Evolutionary conservation across 805 yeast genomes (phyloP), one percentile per base, ranked within the genome.

Genomic region (Sugiyamaella boreocaroliniensis): DNA sequence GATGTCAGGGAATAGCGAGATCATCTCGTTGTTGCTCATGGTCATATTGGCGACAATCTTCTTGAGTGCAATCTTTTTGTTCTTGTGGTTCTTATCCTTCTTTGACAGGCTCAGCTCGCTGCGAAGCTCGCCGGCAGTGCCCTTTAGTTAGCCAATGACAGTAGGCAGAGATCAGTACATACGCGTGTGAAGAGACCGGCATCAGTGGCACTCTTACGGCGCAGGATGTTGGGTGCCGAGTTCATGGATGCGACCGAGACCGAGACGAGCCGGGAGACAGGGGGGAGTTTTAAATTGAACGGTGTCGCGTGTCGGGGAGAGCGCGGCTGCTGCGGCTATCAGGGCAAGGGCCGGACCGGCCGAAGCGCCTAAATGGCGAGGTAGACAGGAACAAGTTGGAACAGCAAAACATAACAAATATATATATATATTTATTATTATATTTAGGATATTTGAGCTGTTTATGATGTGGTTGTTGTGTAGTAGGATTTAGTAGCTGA

Each of bases 21-120:
- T 74, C 79, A 89, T 80, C 63, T 92, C 97, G 52, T 77, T 77
- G 66, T 87, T 88, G 48, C 89, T 89, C 68, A 89, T 75, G 5
- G 95, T 84, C 68, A 89, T 77, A 67, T 89, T 90, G 43, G 96
- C 92, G 7, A 90, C 75, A 26, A 89, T 77, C 62, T 85, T 86
- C 66, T 83, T 83, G 62, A 92, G 65, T 1, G 82, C 76, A 10
- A 71, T 69, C 59, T 77, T 80, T 51, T 69, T 71, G 34, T 61
- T 58, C 49, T 60, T 62, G 50, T 61, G 51, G 48, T 68, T 66
- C 55, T 64, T 67, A 58, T 71, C 74, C 46, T 59, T 58, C 47
- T 63, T 67, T 45, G 68, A 71, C 15, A 58, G 54, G 42, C 63
- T 58, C 46, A 70, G 61, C 47, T 68, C 71, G 4, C 61, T 59